Base-by-base conservation (phyloP, 176 grass and related monocot species). In the Poa annua region DNA sequence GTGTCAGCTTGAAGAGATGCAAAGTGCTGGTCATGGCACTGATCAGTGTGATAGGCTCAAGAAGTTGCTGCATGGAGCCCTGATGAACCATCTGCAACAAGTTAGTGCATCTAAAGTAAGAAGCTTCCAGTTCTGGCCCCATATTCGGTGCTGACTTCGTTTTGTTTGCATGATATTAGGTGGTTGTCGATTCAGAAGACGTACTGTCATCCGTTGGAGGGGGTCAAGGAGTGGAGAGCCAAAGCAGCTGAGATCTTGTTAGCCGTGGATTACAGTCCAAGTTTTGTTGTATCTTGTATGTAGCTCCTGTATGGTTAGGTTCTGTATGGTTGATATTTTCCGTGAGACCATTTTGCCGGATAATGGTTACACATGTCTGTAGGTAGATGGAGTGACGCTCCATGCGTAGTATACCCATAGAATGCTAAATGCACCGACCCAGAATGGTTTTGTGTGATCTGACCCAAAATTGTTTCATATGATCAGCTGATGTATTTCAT, bases 21-120 rank as follows among this genome's bases (percentile, higher is more conserved):
- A 89, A 39, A 77, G 36, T 11, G 67, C 85, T 4, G 91, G 91
- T 33, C 96, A 93, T 48, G 85, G 80, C 65, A 65, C 86, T 13
- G 96, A 98, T 71, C 91, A 98, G 76, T 95, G 96, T 42, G 83
- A 90, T 55, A 77, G 80, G 88, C 89, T 98, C n/a, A 93, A 90
- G 77, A 88, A 83, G 54, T 75, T 95, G 87, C 80, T 98, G 45
- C 80, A 87, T 25, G 88, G 85, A 80, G 87, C 85, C 74, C 73
- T 96, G 63, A 86, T 84, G 75, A 88, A 75, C 35, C 93, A 93
- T 83, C 68, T 99, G 54, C 92, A 90, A 20, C 91, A 96, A 86
- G 96, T 98, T 59, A 33, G 62, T 68, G 42, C 66, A 82, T 83
- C 65, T 14, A 6, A 36, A 86, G 66, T 19, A 5, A 25, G 51